Evolutionary conservation across 2,329 filamentous ascomycete genomes (phyloP), one percentile per base, ranked within the genome.

Genomic region (Xylaria sp.): DNA sequence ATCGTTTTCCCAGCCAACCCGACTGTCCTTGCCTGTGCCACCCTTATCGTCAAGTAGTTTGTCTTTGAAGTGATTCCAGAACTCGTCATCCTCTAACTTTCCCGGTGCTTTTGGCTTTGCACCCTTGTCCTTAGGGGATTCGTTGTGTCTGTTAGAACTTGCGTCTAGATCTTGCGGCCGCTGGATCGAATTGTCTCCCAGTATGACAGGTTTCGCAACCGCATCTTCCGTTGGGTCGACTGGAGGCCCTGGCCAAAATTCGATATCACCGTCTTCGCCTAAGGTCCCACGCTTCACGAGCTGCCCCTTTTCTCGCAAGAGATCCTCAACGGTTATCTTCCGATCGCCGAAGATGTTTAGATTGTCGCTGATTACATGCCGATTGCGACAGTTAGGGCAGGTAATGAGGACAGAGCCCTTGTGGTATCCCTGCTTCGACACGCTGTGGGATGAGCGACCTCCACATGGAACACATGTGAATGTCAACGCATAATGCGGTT

Each of bases 381-480:
- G 83, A 71, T 91, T 92, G 69, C 87, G 86, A 76, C 94, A 99
- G 2, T 80, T 79, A 0, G 94, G 93, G 72, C 94, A 99, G 39
- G 88, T 88, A 65, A 97, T 92, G 59, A 99, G 79, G 3, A 94
- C 88, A 1, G 91, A 93, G 42, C 94, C 94, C 64, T 87, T 81
- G 75, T 97, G 92, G 73, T 99, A 99, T 37, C 91, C 94, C 72
- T 97, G 94, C 75, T 97, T 97, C 35, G 91, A 91, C 68, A 99
- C 80, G 54, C 83, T 83, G 76, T 99, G 95, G 10, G 86, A 82
- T n/a, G 91, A 95, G 59, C 92, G 88, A 42, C 83, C 78, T 51
- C 81, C 79, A 76, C 94, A 99, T 37, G 90, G 91, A 60, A 89
- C 87, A 82, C 94, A 99, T 66, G 94, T 99, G 74, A 99, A 97